A percentile compares a stretch with the other conserved stretches of the same genome.
These are phyloP conservation scores for Asparagopsis taxiformis DNA, from an alignment of 31 red algal species.

Conservation along the genomic window DNA sequence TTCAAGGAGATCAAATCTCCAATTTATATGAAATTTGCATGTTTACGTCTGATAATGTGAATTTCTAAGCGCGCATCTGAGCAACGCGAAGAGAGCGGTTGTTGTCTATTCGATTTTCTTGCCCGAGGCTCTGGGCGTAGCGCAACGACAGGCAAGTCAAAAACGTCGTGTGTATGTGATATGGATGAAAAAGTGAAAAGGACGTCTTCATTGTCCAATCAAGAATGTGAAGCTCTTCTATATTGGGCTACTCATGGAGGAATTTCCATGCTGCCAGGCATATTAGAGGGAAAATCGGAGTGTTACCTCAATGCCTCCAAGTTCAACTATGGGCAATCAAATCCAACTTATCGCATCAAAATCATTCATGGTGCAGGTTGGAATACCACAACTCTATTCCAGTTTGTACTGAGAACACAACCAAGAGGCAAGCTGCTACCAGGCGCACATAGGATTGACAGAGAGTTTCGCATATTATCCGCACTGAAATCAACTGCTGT, in stretches of 20 bases:
- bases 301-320: slow-evolving; percentile 18
- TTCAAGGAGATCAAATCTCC: no score
- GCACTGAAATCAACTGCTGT: slow-evolving; percentile 44
- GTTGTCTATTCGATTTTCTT: no score
- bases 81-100: no score
- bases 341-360: slow-evolving; percentile 69
- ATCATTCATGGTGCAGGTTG: slow-evolving; percentile 1
- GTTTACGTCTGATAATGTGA: no score
- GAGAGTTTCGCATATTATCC: slow-evolving; percentile 65
- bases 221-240: not conserved
- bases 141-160: no score
- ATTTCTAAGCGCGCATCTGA: no score
- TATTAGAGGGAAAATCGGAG: not conserved
- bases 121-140: no score
- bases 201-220: not conserved
- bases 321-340: slow-evolving; percentile 81
- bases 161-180: no score
- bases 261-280: not conserved
- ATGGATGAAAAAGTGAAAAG: not conserved
- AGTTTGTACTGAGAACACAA: slow-evolving; percentile 68
- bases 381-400: not conserved
- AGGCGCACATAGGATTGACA: slow-evolving; percentile 79
- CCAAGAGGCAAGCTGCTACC: slow-evolving; percentile 65
- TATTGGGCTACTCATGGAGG: slow-evolving; percentile 2
- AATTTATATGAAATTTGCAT: no score